phyloP scores from a whole-genome alignment of 1,139 yeast genomes.

The Pichia sp. region DNA sequence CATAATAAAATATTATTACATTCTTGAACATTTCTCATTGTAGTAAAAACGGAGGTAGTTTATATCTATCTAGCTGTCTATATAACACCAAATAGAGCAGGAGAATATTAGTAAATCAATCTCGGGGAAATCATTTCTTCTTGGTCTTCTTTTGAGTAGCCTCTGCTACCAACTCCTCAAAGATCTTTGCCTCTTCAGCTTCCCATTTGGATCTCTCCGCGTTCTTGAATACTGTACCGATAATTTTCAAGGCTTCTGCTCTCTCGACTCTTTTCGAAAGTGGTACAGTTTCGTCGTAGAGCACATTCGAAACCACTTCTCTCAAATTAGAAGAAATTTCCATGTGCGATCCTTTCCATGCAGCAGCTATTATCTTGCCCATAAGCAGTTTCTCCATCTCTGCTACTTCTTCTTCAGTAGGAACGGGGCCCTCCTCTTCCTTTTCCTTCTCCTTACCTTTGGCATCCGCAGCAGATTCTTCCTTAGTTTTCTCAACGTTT shows the following conservation, averaged over 20 bases:
- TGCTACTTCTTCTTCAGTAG: slow-evolving; percentile 76
- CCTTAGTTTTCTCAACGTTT: not conserved
- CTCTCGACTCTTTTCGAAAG: slow-evolving; percentile 59
- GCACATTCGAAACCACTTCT: slow-evolving; percentile 75
- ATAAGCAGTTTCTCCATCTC: slow-evolving; percentile 81
- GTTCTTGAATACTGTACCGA: slow-evolving; percentile 69
- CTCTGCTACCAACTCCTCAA: slow-evolving; percentile 89
- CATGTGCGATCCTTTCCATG: slow-evolving; percentile 91
- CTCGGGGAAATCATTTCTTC: slow-evolving; percentile 28
- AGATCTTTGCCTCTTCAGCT: slow-evolving; percentile 85
- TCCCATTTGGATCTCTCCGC: slow-evolving; percentile 76
- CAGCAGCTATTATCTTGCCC: slow-evolving; percentile 91
- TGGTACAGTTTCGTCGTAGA: slow-evolving; percentile 53
- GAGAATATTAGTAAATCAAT: not conserved
- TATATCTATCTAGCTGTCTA: not conserved
- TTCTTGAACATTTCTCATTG: no score
- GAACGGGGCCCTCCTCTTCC: slow-evolving; percentile 47
- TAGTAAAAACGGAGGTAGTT: not conserved
- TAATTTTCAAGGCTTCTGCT: slow-evolving; percentile 69
- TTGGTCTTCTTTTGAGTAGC: slow-evolving; percentile 76
- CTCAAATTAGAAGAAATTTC: slow-evolving; percentile 87
- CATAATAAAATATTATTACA: not conserved
- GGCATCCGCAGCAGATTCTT: not conserved
- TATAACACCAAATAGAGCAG: not conserved
- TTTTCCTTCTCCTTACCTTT: slow-evolving; percentile 6